Conservation (phyloP, 768 basidiomycete genomes). For the Pisolithus microcarpus region DNA sequence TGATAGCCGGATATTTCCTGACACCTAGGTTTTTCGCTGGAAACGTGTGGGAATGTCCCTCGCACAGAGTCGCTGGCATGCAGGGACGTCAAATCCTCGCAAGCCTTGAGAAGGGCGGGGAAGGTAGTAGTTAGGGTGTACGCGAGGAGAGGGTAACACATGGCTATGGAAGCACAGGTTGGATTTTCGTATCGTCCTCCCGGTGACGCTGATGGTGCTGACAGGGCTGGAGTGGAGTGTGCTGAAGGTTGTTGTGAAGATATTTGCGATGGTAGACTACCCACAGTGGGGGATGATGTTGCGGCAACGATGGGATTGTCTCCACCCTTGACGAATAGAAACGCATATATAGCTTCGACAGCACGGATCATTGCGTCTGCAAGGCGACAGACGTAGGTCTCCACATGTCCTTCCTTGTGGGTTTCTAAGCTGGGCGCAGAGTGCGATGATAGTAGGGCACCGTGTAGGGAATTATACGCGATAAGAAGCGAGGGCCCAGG, state of each 20-base stretch:
- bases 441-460: constrained; percentile 6
- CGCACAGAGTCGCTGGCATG: background rate
- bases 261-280: background rate
- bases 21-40: background rate
- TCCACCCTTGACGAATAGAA: constrained; percentile 11
- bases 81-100: background rate
- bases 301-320: background rate
- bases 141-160: constrained; percentile 18
- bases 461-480: constrained; percentile 17
- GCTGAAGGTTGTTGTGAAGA: background rate
- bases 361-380: constrained; percentile 15
- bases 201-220: background rate
- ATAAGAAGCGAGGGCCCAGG: constrained; percentile 17
- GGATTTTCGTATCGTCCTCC: constrained; percentile 6
- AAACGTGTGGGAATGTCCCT: no score
- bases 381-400: constrained; percentile 8
- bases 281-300: background rate
- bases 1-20: background rate
- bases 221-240: background rate
- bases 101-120: constrained; percentile 9
- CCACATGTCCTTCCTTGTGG: background rate
- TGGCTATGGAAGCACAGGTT: constrained; percentile 12
- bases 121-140: constrained; percentile 17
- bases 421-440: constrained; percentile 1
- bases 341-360: constrained; percentile 12